Conservation (phyloP, 148 eudicot species). For the Dysphania ambrosioides region DNA sequence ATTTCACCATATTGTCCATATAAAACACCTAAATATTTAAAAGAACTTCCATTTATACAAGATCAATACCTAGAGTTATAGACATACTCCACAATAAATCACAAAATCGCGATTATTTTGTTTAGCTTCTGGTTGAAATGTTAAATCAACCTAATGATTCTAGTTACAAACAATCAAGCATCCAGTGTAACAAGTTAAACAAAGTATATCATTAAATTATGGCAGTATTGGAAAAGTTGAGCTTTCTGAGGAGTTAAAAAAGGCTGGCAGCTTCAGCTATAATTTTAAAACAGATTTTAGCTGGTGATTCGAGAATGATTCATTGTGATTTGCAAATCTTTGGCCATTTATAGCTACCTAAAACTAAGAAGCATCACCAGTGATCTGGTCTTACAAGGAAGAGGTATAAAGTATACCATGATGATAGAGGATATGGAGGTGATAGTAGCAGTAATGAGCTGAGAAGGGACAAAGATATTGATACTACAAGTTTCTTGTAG, state of each 20-base stretch:
- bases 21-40: not conserved
- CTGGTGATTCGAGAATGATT: no score
- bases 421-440: not conserved
- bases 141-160: not conserved
- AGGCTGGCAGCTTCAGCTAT: not conserved
- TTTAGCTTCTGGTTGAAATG: not conserved
- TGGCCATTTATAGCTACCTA: not conserved
- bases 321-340: not conserved
- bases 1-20: not conserved
- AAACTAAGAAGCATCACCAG: not conserved
- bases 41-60: not conserved
- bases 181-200: no score
- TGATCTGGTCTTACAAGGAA: not conserved
- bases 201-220: not conserved
- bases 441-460: constrained; percentile 2
- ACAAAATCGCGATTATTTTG: not conserved
- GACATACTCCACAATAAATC: not conserved
- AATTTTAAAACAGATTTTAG: no score
- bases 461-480: not conserved
- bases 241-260: not conserved
- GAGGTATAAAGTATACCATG: not conserved
- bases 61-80: not conserved
- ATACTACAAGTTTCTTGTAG: not conserved
- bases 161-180: no score
- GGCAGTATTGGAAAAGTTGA: not conserved